A percentile compares a stretch with the other conserved stretches of the same genome.
phyloP scores from a whole-genome alignment of 495 filamentous ascomycete species.

The Lophium mytilinum region DNA sequence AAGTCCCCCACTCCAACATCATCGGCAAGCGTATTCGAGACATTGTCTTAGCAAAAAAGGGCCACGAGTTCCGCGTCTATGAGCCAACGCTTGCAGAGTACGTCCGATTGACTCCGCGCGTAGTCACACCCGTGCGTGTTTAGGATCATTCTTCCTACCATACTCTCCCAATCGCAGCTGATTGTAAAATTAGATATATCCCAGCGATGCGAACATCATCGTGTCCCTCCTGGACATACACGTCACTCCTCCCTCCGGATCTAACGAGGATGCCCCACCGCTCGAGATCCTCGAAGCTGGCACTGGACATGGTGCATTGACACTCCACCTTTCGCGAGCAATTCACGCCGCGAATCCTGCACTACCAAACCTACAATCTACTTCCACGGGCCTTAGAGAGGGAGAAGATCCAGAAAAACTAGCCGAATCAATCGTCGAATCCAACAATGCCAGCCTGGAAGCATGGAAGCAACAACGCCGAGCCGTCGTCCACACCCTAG shows the following conservation, averaged over 20 bases:
- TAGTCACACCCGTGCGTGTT: conserved; percentile 61
- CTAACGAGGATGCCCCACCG: conserved; percentile 22
- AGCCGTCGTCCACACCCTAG: conserved; percentile 65
- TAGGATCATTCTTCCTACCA: background rate
- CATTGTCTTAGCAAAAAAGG: conserved; percentile 43
- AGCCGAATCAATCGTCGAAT: conserved; percentile 17
- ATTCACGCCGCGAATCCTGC: conserved; percentile 63
- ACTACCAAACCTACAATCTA: conserved; percentile 8
- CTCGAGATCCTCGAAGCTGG: conserved; percentile 75
- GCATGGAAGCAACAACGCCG: conserved; percentile 45
- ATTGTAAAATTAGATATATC: conserved; percentile 54
- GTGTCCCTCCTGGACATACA: conserved; percentile 69
- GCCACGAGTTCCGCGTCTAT: conserved; percentile 44
- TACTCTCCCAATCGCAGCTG: background rate
- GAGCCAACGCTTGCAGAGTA: conserved; percentile 66
- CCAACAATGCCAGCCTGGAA: conserved; percentile 15
- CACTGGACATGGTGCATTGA: conserved; percentile 70
- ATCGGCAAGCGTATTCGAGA: conserved; percentile 55
- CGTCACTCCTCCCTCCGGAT: conserved; percentile 33
- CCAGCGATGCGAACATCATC: conserved; percentile 62
- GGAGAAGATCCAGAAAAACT: conserved; percentile 15
- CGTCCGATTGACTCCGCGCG: conserved; percentile 50
- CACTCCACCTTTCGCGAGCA: conserved; percentile 62
- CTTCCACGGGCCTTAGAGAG: conserved; percentile 17
- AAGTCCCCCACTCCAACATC: conserved; percentile 50